A percentile compares a stretch with the other conserved stretches of the same genome.
phyloP scores from a whole-genome alignment of 306 rosid species.

The Comarum palustre region DNA sequence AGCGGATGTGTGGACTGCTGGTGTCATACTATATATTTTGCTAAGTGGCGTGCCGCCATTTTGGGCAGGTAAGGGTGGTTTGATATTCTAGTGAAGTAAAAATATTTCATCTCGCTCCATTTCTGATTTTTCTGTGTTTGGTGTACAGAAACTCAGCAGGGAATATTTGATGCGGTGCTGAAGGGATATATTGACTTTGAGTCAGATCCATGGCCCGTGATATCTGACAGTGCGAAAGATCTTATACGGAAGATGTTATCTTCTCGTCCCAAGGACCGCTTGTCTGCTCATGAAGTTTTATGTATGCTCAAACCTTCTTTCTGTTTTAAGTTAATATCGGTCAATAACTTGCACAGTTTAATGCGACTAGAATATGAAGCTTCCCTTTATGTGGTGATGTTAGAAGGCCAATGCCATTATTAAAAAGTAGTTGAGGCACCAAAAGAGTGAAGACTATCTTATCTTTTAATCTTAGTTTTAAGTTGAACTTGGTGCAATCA shows the following conservation, averaged over 20 bases:
- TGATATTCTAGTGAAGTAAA: background rate
- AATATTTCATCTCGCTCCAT: conserved; percentile 19
- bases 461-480: background rate
- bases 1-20: conserved; percentile 96
- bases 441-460: background rate
- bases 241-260: conserved; percentile 78
- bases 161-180: conserved; percentile 90
- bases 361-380: conserved; percentile 16
- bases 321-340: conserved; percentile 5
- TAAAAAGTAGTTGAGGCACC: background rate
- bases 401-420: conserved; percentile 8
- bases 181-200: conserved; percentile 92
- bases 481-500: conserved; percentile 15
- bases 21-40: conserved; percentile 82
- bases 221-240: conserved; percentile 82
- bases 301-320: conserved; percentile 54
- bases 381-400: background rate
- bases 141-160: conserved; percentile 89
- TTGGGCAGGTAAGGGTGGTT: conserved; percentile 71
- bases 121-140: conserved; percentile 39
- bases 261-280: conserved; percentile 72
- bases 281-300: conserved; percentile 86
- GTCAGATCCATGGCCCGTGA: conserved; percentile 90
- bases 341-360: background rate
- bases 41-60: conserved; percentile 95